Evolutionary conservation across 768 basidiomycete genomes (phyloP), one percentile per base, ranked within the genome.

Genomic region (Antrodiella citrinella): DNA sequence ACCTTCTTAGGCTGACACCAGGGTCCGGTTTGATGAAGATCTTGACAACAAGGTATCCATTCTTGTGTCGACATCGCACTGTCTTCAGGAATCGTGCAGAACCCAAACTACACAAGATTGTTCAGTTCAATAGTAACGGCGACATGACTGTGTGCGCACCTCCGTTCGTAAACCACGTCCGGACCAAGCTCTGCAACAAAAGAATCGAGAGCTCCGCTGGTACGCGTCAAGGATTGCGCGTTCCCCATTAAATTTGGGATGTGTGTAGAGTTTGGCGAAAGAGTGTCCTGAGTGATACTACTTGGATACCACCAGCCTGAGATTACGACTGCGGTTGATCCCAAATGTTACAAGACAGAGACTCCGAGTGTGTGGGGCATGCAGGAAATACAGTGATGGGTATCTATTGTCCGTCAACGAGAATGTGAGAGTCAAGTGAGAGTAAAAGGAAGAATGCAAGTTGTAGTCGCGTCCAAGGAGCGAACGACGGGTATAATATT

Each of bases 11-110:
- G 11, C 84, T 86, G 50, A 94, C 62, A 2, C 84, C 79, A 21
- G 91, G 89, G 67, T 97, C 92, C 0, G 92, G 86, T 65, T 99
- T 97, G 62, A 94, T 81, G 70, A 94, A 96, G 51, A 98, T 84
- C 76, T 98, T 98, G 61, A 95, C 79, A 47, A 96, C 83, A 26
- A 97, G 70, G 38, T 80, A 83, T 0, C 92, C 91, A 59, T 87
- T 84, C 44, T 77, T 71, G 69, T 96, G 91, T 38, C 85, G 76
- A 62, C 86, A 94, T 60, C 87, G 84, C 57, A 95, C 92, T 0
- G 93, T 86, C 76, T 80, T 80, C 43, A 81, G 72, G 62, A 85
- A 84, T 4, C 87, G 77, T 4, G 86, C 78, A 1, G 81, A 76
- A 13, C 84, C 84, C 49, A 88, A 67, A 59, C 86, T 88, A 44